phyloP scores from a whole-genome alignment of 1,284 basidiomycete species.

The Austroboletus olivaceoglutinosus region DNA sequence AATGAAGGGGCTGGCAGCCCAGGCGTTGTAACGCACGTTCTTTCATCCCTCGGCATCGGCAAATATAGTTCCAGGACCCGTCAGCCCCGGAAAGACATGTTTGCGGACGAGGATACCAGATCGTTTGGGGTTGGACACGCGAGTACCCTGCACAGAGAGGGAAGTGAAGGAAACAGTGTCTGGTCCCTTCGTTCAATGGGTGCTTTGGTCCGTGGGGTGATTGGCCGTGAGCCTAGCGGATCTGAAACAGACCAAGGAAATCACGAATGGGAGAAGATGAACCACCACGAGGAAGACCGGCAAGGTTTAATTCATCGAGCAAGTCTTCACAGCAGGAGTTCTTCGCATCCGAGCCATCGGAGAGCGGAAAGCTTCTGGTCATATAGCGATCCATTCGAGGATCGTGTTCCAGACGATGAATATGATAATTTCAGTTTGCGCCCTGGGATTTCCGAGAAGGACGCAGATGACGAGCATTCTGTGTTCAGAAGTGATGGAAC shows the following conservation, averaged over 20 bases:
- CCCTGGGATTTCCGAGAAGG: constrained; percentile 16
- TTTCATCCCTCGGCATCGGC: constrained; percentile 23
- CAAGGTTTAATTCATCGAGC: constrained; percentile 23
- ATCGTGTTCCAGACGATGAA: constrained; percentile 20
- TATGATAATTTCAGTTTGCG: constrained; percentile 18
- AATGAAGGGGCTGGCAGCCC: neutral
- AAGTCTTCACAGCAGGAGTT: constrained; percentile 11
- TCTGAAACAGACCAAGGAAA: constrained; percentile 34
- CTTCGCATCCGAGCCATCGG: constrained; percentile 9
- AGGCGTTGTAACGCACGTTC: constrained; percentile 14
- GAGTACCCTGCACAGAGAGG: constrained; percentile 34
- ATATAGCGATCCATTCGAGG: constrained; percentile 30
- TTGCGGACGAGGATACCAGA: constrained; percentile 70
- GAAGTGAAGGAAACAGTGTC: constrained; percentile 37
- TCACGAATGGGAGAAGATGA: constrained; percentile 44
- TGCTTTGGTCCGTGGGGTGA: constrained; percentile 35
- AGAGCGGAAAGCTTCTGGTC: constrained; percentile 20
- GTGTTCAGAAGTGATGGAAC: constrained; percentile 37
- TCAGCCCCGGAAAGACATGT: constrained; percentile 58
- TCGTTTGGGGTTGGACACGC: constrained; percentile 42
- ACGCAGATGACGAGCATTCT: constrained; percentile 29
- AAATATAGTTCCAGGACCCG: constrained; percentile 8
- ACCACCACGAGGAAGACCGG: constrained; percentile 10
- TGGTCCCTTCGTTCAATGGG: constrained; percentile 59
- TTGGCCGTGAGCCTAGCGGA: constrained; percentile 35